Conservation (phyloP, 169 alveolate genomes). For the Plasmodium malariae region DNA sequence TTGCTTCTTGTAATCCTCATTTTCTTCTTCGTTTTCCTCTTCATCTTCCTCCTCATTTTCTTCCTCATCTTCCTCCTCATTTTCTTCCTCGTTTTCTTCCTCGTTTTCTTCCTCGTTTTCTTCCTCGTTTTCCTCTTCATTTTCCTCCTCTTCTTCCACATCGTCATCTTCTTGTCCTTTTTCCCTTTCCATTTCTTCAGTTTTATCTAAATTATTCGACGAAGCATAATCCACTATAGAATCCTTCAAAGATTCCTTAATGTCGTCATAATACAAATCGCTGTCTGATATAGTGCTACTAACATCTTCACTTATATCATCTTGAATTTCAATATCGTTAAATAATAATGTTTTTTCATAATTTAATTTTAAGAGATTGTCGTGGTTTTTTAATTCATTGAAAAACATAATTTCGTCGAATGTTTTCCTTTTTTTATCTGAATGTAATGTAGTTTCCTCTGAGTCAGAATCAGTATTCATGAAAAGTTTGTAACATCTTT, state of each 20-base stretch:
- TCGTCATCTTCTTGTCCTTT: constrained; percentile 18
- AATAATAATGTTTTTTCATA: constrained; percentile 63
- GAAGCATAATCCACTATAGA: constrained; percentile 16
- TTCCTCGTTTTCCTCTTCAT: constrained; percentile 46
- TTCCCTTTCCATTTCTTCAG: constrained; percentile 18
- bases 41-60: constrained; percentile 29
- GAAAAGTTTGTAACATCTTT: constrained; percentile 65
- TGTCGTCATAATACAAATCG: constrained; percentile 27
- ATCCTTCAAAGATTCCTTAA: constrained; percentile 23
- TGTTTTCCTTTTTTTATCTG: constrained; percentile 58
- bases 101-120: constrained; percentile 4
- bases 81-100: constrained; percentile 15
- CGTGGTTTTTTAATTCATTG: constrained; percentile 44
- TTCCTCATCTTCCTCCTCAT: constrained; percentile 10
- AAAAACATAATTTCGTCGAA: constrained; percentile 25
- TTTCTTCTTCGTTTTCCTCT: background rate
- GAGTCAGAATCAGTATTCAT: background rate
- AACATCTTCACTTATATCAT: constrained; percentile 43
- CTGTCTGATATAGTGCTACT: constrained; percentile 66
- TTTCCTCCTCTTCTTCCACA: constrained; percentile 31
- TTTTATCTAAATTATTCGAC: constrained; percentile 28
- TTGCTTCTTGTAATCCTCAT: background rate
- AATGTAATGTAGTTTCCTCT: background rate
- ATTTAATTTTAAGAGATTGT: constrained; percentile 48
- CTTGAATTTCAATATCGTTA: constrained; percentile 55